Percentiles rank a stretch among this genome's conserved stretches.
phyloP scores from a whole-genome alignment of 202 grass and related monocot genomes.

The Digitaria exilis region DNA sequence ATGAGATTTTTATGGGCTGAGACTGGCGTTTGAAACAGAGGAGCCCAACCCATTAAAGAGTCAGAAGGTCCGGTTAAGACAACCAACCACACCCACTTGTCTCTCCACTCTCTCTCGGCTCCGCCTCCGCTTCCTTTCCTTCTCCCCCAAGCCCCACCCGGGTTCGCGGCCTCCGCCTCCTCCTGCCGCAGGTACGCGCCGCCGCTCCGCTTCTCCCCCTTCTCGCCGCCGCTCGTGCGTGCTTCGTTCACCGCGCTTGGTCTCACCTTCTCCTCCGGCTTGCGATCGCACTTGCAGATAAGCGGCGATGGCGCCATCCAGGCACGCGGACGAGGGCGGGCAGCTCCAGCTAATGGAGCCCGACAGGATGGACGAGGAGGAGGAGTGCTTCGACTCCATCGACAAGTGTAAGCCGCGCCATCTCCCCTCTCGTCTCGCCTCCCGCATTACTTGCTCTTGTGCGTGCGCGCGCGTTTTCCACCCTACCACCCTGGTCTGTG shows the following conservation, averaged over 20 bases:
- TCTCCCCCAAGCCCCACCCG: slow-evolving; percentile 7
- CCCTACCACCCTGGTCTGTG: neutral
- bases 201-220: neutral
- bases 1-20: too few relatives aligned
- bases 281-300: neutral
- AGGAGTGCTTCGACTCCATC: slow-evolving; percentile 88
- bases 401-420: slow-evolving; percentile 67
- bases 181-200: slow-evolving; percentile 1
- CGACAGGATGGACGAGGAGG: slow-evolving; percentile 68
- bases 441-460: neutral
- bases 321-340: slow-evolving; percentile 68
- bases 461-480: neutral
- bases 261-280: neutral
- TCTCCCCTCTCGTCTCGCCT: neutral
- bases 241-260: neutral
- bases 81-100: neutral
- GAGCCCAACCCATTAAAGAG: neutral
- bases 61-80: neutral
- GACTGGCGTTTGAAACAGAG: too few relatives aligned
- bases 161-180: neutral
- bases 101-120: neutral
- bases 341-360: slow-evolving; percentile 91
- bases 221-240: neutral
- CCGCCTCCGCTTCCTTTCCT: neutral
- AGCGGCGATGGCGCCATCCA: slow-evolving; percentile 47